Base-by-base conservation (phyloP, 805 yeast species). In the Lachancea mirantina region DNA sequence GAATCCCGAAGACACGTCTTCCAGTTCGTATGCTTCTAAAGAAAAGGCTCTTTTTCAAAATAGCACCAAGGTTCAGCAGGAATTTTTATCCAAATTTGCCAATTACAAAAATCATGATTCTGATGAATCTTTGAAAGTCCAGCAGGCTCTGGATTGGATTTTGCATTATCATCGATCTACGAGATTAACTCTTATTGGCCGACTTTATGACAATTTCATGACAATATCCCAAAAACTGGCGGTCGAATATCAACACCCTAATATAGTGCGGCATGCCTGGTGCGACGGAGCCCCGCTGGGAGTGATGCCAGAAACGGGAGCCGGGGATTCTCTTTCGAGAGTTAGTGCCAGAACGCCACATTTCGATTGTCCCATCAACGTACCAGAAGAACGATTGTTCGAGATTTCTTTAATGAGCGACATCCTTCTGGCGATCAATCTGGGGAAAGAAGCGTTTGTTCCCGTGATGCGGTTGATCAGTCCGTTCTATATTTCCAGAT, bases 191-290 rank as follows among this genome's bases (percentile, higher is more conserved):
- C 51, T 74, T 19, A 60, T 72, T 21, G 76, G 78, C 0, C 66
- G 74, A 3, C 55, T 72, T 18, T 56, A 54, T 32, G 69, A 69
- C 39, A 75, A 71, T 45, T 74, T 70, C 40, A 57, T 72, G 56
- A 74, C 77, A 4, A 44, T 72, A 2, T 61, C 72, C 23, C 67
- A 72, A 9, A 74, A 78, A 11, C 46, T 75, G 21, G 74, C 76
- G 0, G 50, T 75, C 1, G 74, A 74, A 42, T 53, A 69, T 5
- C 59, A 46, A 28, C 82, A 76, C 51, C 78, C 81, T 1, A 72
- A 74, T 44, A 72, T 76, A 19, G 64, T 68, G 38, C 50, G 80
- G 35, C 71, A 73, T 8, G 51, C 74, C 30, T 72, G 72, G 59
- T 62, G 75, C 21, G 72, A 68, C 45, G 65, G 72, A 2, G 43